Percentiles rank a stretch among this genome's conserved stretches.
Evolutionary conservation across 1,284 basidiomycete species (phyloP).

Genomic region (Sporisorium scitamineum): DNA sequence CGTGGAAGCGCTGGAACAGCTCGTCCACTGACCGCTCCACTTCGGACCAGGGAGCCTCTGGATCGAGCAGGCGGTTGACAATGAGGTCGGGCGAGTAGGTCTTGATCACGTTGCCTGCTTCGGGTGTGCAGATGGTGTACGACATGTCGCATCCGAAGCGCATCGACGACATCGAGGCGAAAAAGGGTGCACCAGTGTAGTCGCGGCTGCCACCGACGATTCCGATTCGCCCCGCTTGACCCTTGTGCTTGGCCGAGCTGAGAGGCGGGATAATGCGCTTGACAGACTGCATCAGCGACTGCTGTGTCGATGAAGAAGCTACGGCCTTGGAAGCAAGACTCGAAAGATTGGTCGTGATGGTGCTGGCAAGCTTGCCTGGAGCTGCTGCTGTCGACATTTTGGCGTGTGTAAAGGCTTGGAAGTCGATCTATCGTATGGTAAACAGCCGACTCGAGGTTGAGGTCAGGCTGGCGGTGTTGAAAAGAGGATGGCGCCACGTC

Average conservation of each 20-base stretch:
- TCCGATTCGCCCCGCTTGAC: conserved; percentile 94
- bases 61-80: conserved; percentile 86
- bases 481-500: background rate
- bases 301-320: conserved; percentile 11
- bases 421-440: background rate
- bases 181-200: conserved; percentile 96
- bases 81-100: conserved; percentile 93
- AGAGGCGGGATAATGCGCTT: conserved; percentile 85
- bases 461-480: background rate
- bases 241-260: conserved; percentile 87
- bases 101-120: conserved; percentile 89
- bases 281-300: conserved; percentile 69
- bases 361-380: conserved; percentile 22
- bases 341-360: conserved; percentile 13
- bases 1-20: conserved; percentile 86
- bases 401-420: background rate
- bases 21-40: conserved; percentile 76
- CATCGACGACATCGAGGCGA: conserved; percentile 60
- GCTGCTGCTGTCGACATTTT: conserved; percentile 28
- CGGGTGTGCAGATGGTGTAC: conserved; percentile 94
- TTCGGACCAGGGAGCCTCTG: conserved; percentile 19
- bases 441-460: background rate
- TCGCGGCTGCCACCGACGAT: conserved; percentile 92
- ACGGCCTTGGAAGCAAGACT: conserved; percentile 16
- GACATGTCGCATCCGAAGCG: conserved; percentile 84